phyloP scores from a whole-genome alignment of 371 early-diverging fungal genomes.

The Phascolomyces articulosus region DNA sequence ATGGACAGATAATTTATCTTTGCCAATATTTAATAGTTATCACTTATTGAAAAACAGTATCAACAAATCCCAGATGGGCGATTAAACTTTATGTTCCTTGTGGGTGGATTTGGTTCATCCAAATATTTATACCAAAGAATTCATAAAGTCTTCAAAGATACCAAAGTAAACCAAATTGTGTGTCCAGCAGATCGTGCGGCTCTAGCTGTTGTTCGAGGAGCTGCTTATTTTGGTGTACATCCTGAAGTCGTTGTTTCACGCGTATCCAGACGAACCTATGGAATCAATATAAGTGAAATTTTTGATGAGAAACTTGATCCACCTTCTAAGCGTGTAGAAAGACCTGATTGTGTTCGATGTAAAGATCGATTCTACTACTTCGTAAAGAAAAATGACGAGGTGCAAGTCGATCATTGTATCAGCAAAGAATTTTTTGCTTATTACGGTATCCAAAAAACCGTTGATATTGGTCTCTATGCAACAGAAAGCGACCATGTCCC shows the following conservation, averaged over 20 bases:
- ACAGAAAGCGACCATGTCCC: conserved; percentile 42
- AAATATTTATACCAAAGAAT: conserved; percentile 46
- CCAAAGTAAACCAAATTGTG: conserved; percentile 32
- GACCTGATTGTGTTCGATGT: conserved; percentile 53
- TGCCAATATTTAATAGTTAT: conserved; percentile 29
- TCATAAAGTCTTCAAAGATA: conserved; percentile 25
- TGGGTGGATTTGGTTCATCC: conserved; percentile 56
- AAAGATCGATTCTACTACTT: conserved; percentile 44
- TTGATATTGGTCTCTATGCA: conserved; percentile 49
- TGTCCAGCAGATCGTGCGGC: conserved; percentile 46
- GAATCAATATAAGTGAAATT: conserved; percentile 61
- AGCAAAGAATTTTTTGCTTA: conserved; percentile 50
- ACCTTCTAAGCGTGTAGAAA: conserved; percentile 27
- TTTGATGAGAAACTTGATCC: conserved; percentile 46
- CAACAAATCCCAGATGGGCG: conserved; percentile 23
- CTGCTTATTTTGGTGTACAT: conserved; percentile 54
- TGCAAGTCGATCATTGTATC: conserved; percentile 50
- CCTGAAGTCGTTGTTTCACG: conserved; percentile 55
- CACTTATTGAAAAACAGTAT: conserved; percentile 38
- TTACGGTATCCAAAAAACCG: conserved; percentile 42
- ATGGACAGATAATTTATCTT: too few relatives aligned
- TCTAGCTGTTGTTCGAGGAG: conserved; percentile 54
- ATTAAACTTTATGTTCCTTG: conserved; percentile 41
- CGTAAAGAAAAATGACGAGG: conserved; percentile 40
- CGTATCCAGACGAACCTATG: conserved; percentile 63